phyloP scores from a whole-genome alignment of 306 rosid species.

The Comarum palustre region DNA sequence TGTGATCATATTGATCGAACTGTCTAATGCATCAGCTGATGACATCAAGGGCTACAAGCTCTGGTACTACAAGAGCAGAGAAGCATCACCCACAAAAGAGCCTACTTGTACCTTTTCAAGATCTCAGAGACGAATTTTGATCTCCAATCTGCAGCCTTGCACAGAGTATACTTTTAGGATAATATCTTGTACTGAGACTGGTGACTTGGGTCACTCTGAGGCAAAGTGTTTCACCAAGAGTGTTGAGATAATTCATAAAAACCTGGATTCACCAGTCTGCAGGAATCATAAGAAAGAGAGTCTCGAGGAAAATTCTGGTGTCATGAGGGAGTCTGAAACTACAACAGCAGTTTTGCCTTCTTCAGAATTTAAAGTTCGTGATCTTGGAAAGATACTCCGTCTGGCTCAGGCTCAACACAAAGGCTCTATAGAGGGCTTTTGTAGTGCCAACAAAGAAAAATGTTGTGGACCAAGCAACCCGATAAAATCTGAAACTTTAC shows the following conservation, averaged over 20 bases:
- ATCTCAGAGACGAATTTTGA: slow-evolving; percentile 79
- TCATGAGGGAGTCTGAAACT: slow-evolving; percentile 51
- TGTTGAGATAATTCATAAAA: slow-evolving; percentile 67
- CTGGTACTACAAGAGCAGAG: slow-evolving; percentile 84
- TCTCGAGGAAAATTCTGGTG: slow-evolving; percentile 48
- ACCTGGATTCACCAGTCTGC: slow-evolving; percentile 34
- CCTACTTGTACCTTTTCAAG: slow-evolving; percentile 83
- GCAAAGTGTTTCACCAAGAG: slow-evolving; percentile 95
- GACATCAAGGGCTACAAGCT: slow-evolving; percentile 86
- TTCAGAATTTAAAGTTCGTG: slow-evolving; percentile 86
- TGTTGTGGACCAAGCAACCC: slow-evolving; percentile 61
- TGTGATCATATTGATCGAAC: slow-evolving; percentile 72
- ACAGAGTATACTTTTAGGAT: slow-evolving; percentile 85
- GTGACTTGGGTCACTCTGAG: slow-evolving; percentile 97
- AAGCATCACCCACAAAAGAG: slow-evolving; percentile 58
- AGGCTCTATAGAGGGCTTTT: slow-evolving; percentile 69
- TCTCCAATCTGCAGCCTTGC: slow-evolving; percentile 87
- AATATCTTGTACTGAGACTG: slow-evolving; percentile 59
- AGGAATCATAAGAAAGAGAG: slow-evolving; percentile 45
- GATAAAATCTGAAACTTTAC: slow-evolving; percentile 52
- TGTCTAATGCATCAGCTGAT: slow-evolving; percentile 52
- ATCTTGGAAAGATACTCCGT: slow-evolving; percentile 76
- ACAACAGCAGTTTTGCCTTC: slow-evolving; percentile 40
- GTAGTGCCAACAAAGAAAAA: slow-evolving; percentile 58
- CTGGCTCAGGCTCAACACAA: slow-evolving; percentile 82